Evolutionary conservation across 208 protist genomes (phyloP), one percentile per base, ranked within the genome.

Genomic region (Acanthamoeba culbertsoni): DNA sequence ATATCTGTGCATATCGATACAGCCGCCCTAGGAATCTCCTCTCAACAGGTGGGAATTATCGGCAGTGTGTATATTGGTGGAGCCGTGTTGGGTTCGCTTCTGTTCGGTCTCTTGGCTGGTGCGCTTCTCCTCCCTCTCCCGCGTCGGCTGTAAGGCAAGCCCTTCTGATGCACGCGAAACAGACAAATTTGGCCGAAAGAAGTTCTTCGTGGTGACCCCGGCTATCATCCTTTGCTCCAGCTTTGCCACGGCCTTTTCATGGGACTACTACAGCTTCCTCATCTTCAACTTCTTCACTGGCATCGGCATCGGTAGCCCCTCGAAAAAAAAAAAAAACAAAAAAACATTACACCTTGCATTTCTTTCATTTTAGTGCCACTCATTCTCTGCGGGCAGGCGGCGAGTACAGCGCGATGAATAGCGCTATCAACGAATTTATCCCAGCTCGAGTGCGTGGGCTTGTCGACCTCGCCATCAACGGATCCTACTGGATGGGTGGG

Each of bases 351-450:
- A n/a, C n/a, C n/a, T n/a, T n/a, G n/a, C n/a, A n/a, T n/a, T n/a
- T n/a, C n/a, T n/a, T n/a, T n/a, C n/a, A n/a, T n/a, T n/a, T n/a
- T n/a, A n/a, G n/a, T n/a, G n/a, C n/a, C n/a, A n/a, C n/a, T n/a
- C n/a, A n/a, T n/a, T 59, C 51, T 14, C 14, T 59, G 51, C 14
- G 16, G 51, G 26, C 68, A 77, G 68, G 71, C n/a, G 88, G 88
- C 63, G 88, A 93, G 31, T 93, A 93, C 45, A 82, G 63, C n/a
- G 88, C 88, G 0, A 93, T 93, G 88, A 93, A 93, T 48, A 93
- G 88, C 37, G 88, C 88, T 23, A 93, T 93, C 45, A 79, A 93
- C 88, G 88, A 93, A n/a, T 93, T 93, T 12, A 93, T 93, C 14
- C 88, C 88, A 7, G 88, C 88, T 2, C 42, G 88, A 16, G 88